Conservation (phyloP, 805 yeast species). For the Sugiyamaella chiloensis region DNA sequence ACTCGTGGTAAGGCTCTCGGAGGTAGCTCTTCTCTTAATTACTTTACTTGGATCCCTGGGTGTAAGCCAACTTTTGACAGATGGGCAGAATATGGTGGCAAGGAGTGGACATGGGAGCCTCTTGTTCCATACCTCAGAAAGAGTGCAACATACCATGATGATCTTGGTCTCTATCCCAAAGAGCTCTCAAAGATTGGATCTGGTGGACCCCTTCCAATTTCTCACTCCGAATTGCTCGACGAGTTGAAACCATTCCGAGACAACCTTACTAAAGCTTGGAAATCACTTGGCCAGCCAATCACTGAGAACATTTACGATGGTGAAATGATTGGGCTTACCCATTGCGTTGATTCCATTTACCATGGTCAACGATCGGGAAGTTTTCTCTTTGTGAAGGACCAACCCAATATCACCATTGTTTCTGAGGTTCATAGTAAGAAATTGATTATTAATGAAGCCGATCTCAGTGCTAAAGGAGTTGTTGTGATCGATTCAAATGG, state of each 20-base stretch:
- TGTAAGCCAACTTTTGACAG: constrained; percentile 31
- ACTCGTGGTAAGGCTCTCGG: constrained; percentile 36
- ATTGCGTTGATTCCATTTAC: constrained; percentile 28
- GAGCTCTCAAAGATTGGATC: constrained; percentile 26
- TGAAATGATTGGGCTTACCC: constrained; percentile 24
- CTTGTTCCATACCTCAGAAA: constrained; percentile 30
- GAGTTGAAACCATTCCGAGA: constrained; percentile 24
- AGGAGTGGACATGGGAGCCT: constrained; percentile 33
- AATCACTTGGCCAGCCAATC: constrained; percentile 23
- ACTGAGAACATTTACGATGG: constrained; percentile 28
- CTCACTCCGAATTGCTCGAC: constrained; percentile 26
- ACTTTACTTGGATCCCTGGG: constrained; percentile 34
- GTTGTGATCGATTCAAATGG: constrained; percentile 28
- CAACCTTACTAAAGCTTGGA: constrained; percentile 19
- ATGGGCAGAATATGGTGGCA: constrained; percentile 32
- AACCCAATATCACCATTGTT: constrained; percentile 30
- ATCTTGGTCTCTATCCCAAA: constrained; percentile 21
- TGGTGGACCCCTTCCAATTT: constrained; percentile 29
- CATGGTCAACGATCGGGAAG: constrained; percentile 28
- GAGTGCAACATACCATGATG: constrained; percentile 30
- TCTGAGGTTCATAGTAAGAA: constrained; percentile 31
- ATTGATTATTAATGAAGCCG: constrained; percentile 25
- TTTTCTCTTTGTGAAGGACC: constrained; percentile 21
- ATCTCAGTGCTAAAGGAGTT: constrained; percentile 26
- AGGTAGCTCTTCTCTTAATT: constrained; percentile 35